Conservation (phyloP, 371 early-diverging fungal genomes). For the Actinomucor elegans region DNA sequence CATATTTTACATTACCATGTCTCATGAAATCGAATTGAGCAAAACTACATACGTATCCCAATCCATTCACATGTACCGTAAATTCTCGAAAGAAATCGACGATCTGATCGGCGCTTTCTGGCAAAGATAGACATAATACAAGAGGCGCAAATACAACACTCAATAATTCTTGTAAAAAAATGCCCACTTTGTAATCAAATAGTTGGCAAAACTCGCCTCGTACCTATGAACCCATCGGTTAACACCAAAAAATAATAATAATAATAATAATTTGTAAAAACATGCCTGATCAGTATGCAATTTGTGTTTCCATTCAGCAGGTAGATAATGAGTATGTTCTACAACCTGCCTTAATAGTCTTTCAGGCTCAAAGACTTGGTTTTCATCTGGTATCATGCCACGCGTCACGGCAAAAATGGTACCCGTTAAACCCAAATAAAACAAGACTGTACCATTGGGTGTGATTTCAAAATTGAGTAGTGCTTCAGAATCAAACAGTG, state of each 20-base stretch:
- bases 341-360: slow-evolving; percentile 70
- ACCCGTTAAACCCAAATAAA: slow-evolving; percentile 90
- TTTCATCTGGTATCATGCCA: slow-evolving; percentile 84
- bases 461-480: slow-evolving; percentile 89
- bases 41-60: slow-evolving; percentile 96
- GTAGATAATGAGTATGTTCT: slow-evolving; percentile 90
- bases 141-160: slow-evolving; percentile 86
- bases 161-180: slow-evolving; percentile 82
- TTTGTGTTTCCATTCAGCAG: slow-evolving; percentile 80
- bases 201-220: slow-evolving; percentile 77
- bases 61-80: slow-evolving; percentile 85
- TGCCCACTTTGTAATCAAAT: slow-evolving; percentile 77
- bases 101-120: slow-evolving; percentile 75
- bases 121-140: slow-evolving; percentile 80
- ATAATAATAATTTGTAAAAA: neutral
- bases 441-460: slow-evolving; percentile 81
- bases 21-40: slow-evolving; percentile 88
- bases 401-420: slow-evolving; percentile 80
- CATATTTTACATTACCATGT: slow-evolving; percentile 84
- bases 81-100: slow-evolving; percentile 94
- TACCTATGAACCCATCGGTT: slow-evolving; percentile 47
- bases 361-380: slow-evolving; percentile 82
- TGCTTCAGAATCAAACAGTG: slow-evolving; percentile 86
- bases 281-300: slow-evolving; percentile 81
- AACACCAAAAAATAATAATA: neutral